Conservation (phyloP, 805 yeast genomes). For the Monosporozyma aquatica region DNA sequence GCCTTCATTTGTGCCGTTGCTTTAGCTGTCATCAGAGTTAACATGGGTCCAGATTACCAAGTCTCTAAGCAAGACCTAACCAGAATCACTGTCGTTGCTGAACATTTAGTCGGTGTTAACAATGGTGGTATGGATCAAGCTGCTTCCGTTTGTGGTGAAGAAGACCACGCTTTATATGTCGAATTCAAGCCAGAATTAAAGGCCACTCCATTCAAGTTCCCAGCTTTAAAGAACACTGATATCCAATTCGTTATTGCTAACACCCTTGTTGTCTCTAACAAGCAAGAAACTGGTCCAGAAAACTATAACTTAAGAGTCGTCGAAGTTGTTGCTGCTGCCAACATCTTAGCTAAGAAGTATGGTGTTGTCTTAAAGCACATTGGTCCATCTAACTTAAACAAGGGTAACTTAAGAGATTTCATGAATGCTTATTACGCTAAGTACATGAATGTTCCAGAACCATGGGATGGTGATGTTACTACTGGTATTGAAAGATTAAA, state of each 20-base stretch:
- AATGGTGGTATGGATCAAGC: conserved; percentile 79
- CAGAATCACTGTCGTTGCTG: conserved; percentile 52
- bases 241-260: conserved; percentile 54
- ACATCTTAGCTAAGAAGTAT: conserved; percentile 42
- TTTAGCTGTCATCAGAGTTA: conserved; percentile 45
- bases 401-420: conserved; percentile 59
- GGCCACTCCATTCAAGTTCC: conserved; percentile 48
- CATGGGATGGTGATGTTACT: conserved; percentile 42
- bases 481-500: conserved; percentile 35
- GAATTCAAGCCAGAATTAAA: conserved; percentile 50
- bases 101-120: conserved; percentile 64
- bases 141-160: conserved; percentile 58
- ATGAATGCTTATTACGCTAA: conserved; percentile 40
- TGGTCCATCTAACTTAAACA: conserved; percentile 27
- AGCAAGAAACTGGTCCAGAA: conserved; percentile 59
- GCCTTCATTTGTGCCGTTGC: conserved; percentile 63
- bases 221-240: conserved; percentile 34
- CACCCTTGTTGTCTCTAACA: conserved; percentile 53
- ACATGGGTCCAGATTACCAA: conserved; percentile 32
- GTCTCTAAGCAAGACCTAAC: conserved; percentile 47
- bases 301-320: conserved; percentile 66
- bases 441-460: conserved; percentile 18
- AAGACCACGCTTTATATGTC: conserved; percentile 47
- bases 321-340: conserved; percentile 62
- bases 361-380: conserved; percentile 39